phyloP scores from a whole-genome alignment of 805 yeast genomes.

The Monosporozyma siamensis region DNA sequence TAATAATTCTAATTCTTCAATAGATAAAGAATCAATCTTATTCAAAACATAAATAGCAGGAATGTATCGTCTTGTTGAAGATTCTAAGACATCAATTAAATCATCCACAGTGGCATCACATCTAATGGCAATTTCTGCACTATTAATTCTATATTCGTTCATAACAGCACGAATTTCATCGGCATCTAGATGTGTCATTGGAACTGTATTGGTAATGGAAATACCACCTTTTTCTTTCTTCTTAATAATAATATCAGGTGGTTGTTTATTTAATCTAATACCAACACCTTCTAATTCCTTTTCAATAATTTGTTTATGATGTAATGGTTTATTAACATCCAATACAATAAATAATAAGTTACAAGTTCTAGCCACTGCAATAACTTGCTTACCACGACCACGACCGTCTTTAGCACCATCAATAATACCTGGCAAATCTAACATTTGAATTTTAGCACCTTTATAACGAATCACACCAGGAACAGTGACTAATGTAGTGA shows the following conservation, averaged over 20 bases:
- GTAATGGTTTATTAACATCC: constrained; percentile 93
- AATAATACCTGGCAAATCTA: constrained; percentile 83
- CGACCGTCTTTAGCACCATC: constrained; percentile 89
- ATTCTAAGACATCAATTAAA: constrained; percentile 87
- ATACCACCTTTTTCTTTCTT: constrained; percentile 96
- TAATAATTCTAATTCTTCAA: constrained; percentile 84
- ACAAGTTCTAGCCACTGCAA: constrained; percentile 98
- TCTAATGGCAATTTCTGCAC: constrained; percentile 92
- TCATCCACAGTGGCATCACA: constrained; percentile 98
- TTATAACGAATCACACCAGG: constrained; percentile 94
- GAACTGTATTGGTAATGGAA: constrained; percentile 86
- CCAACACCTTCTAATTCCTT: constrained; percentile 96
- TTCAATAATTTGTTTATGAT: constrained; percentile 89
- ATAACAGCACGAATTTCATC: constrained; percentile 95
- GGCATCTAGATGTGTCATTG: constrained; percentile 79
- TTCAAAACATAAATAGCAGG: constrained; percentile 93
- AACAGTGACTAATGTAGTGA: constrained; percentile 93
- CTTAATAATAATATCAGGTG: constrained; percentile 86
- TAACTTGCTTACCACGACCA: constrained; percentile 92
- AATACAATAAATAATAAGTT: constrained; percentile 85
- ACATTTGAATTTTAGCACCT: constrained; percentile 96
- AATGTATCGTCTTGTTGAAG: constrained; percentile 80
- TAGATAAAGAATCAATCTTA: constrained; percentile 90
- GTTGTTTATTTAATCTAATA: constrained; percentile 80
- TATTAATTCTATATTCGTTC: constrained; percentile 88